Evolutionary conservation across 2,329 filamentous ascomycete species (phyloP), one percentile per base, ranked within the genome.

Genomic region (Cladosporium sp.): DNA sequence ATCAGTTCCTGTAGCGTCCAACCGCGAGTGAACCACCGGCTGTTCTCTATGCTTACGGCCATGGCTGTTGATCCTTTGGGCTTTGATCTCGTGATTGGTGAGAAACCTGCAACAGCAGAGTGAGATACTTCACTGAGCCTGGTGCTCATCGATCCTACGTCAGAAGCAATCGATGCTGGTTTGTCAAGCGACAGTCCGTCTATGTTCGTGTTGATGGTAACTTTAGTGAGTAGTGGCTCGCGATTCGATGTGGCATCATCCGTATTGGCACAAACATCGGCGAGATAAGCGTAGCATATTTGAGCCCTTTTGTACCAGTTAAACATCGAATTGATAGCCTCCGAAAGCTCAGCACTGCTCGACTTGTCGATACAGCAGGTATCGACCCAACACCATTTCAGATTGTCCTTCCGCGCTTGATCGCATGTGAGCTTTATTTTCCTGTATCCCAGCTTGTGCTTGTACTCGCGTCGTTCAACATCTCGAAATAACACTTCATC

Each of bases 1-100:
- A 61, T 39, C 25, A 61, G 59, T 35, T 61, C 59, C 49, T 61
- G 59, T 13, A 61, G 53, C 2, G 59, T 61, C 59, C 59, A 61
- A 17, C 59, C 59, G 7, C 59, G 28, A 3, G 4, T 49, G 17
- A 61, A 59, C 59, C 59, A 61, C 37, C 42, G 24, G 35, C 49
- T 58, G 17, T 15, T 8, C n/a, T 24, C 17, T 10, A 42, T 6
- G n/a, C 5, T 39, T 39, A 5, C 7, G 3, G 4, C n/a, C n/a
- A 3, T 22, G 39, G 17, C n/a, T 13, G 17, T 19, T 32, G n/a
- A 9, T 28, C 4, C 25, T 40, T 17, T 36, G 51, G 9, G n/a
- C n/a, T n/a, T n/a, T n/a, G n/a, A n/a, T n/a, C n/a, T n/a, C n/a
- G n/a, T n/a, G n/a, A n/a, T n/a, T n/a, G n/a, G n/a, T n/a, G n/a